A percentile compares a stretch with the other conserved stretches of the same genome.
Evolutionary conservation across 2,329 filamentous ascomycete species (phyloP).

Genomic region (Phaeoacremonium minimum): DNA sequence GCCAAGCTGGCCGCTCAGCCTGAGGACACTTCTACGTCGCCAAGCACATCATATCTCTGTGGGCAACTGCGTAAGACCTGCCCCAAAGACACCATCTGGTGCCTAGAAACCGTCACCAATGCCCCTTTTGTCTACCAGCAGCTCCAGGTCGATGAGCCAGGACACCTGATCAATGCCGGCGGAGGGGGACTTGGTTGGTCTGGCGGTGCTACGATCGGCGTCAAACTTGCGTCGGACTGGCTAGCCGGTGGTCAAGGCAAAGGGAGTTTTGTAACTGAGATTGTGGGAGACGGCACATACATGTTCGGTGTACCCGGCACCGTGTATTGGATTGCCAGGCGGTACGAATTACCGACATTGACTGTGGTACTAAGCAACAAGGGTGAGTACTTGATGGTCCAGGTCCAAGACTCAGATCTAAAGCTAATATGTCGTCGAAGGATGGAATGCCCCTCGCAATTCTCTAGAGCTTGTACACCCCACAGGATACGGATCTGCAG

Average conservation of each 20-base stretch:
- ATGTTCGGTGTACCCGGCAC: slow-evolving; percentile 50
- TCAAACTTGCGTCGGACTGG: slow-evolving; percentile 61
- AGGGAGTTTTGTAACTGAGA: slow-evolving; percentile 46
- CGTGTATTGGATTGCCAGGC: slow-evolving; percentile 51
- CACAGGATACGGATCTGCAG: slow-evolving; percentile 55
- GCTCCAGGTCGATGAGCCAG: slow-evolving; percentile 61
- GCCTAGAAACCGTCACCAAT: slow-evolving; percentile 76
- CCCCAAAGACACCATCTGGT: slow-evolving; percentile 60
- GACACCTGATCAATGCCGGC: slow-evolving; percentile 77
- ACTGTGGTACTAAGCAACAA: slow-evolving; percentile 55
- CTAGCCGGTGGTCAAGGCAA: background rate
- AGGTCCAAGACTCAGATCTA: background rate
- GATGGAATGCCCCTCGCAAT: slow-evolving; percentile 63
- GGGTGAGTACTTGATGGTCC: slow-evolving; percentile 28
- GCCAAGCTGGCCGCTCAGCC: background rate
- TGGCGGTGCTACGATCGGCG: slow-evolving; percentile 69
- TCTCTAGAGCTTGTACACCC: slow-evolving; percentile 63
- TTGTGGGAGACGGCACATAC: slow-evolving; percentile 53
- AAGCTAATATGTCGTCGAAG: slow-evolving; percentile 16
- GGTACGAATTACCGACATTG: slow-evolving; percentile 49
- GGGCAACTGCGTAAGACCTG: slow-evolving; percentile 23
- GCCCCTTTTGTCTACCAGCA: slow-evolving; percentile 63
- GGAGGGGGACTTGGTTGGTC: slow-evolving; percentile 79
- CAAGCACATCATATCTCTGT: slow-evolving; percentile 33
- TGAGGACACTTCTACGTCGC: slow-evolving; percentile 1